Conservation (phyloP, 176 grass and related monocot species). For the Zizania latifolia region DNA sequence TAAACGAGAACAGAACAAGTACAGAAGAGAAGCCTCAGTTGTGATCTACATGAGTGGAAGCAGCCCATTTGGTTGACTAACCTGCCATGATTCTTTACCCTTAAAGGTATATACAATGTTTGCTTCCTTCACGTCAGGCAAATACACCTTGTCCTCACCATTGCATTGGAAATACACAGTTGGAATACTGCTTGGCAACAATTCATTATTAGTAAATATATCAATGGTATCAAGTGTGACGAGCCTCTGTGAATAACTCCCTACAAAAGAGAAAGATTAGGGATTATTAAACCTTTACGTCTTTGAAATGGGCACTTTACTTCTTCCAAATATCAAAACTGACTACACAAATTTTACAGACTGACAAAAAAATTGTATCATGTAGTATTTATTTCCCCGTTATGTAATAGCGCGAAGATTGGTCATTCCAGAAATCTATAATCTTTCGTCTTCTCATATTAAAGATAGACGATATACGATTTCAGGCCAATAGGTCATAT, state of each 20-base stretch:
- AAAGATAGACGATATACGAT: no score
- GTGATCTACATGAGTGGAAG: not conserved
- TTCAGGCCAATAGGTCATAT: not conserved
- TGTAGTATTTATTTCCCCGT: not conserved
- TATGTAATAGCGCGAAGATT: not conserved
- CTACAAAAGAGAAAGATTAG: conserved; percentile 55
- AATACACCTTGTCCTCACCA: conserved; percentile 57
- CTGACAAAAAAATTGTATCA: not conserved
- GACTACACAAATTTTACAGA: not conserved
- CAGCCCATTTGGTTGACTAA: conserved; percentile 19
- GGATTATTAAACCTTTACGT: conserved; percentile 8
- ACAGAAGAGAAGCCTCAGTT: not conserved
- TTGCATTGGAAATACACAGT: conserved; percentile 64
- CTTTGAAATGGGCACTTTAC: no score
- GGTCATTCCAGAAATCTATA: not conserved
- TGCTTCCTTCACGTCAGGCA: conserved; percentile 61
- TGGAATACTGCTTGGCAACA: conserved; percentile 43
- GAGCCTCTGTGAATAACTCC: conserved; percentile 36
- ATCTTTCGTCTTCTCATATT: no score
- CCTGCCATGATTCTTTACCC: conserved; percentile 97
- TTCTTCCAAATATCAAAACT: not conserved
- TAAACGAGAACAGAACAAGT: not conserved
- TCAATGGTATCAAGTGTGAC: conserved; percentile 69
- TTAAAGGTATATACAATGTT: conserved; percentile 65
- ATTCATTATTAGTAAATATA: conserved; percentile 66